phyloP scores from a whole-genome alignment of 768 basidiomycete species.

The Russula foetens region DNA sequence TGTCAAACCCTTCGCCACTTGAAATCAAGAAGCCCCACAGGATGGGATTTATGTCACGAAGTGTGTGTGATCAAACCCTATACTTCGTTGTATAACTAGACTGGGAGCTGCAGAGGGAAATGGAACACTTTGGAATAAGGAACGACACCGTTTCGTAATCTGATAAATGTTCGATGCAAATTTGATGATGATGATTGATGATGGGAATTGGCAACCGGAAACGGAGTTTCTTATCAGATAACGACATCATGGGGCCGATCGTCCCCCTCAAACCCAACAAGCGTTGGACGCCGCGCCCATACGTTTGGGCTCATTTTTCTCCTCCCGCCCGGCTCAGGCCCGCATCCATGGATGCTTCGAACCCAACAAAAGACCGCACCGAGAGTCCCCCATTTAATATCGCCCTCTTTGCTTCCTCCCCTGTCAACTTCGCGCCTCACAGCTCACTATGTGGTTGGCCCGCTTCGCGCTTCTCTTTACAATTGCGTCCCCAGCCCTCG shows the following conservation, averaged over 20 bases:
- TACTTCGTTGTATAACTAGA: no score
- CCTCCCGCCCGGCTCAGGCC: not conserved
- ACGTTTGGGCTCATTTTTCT: not conserved
- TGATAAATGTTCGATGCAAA: no score
- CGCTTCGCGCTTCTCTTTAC: constrained; percentile 25
- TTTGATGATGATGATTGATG: no score
- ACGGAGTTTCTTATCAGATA: not conserved
- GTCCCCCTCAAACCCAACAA: not conserved
- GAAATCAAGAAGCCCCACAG: no score
- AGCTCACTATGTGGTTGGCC: constrained; percentile 9
- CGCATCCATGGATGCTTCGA: not conserved
- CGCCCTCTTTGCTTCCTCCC: not conserved
- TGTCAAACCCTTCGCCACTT: no score
- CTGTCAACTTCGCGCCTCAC: not conserved
- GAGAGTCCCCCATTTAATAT: not conserved
- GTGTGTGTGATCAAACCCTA: no score
- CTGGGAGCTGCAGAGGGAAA: no score
- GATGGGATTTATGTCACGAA: no score
- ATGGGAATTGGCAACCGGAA: not conserved
- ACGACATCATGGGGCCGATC: not conserved
- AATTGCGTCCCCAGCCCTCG: constrained; percentile 37
- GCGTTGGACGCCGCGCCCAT: no score
- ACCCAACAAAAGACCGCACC: not conserved
- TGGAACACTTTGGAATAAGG: no score
- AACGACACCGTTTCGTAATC: no score